Conservation (phyloP, 305 asterid species). For the Fraxinus floribunda region DNA sequence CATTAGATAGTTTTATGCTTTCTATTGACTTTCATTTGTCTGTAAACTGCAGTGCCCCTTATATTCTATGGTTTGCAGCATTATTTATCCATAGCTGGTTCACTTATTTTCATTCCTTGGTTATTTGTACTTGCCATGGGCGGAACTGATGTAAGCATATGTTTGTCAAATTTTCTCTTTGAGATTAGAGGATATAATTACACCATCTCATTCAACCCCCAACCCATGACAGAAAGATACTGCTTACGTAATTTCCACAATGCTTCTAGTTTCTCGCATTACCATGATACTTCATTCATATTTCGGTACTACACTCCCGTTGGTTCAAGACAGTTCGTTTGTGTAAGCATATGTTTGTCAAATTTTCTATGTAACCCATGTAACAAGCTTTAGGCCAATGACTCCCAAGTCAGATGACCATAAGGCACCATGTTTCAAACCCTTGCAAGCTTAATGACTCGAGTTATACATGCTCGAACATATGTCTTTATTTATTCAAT, state of each 20-base stretch:
- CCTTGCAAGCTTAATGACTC: too few species aligned
- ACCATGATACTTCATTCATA: slow-evolving; percentile 73
- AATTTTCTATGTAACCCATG: too few species aligned
- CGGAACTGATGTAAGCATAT: slow-evolving; percentile 85
- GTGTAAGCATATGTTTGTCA: too few species aligned
- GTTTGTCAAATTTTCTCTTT: slow-evolving; percentile 8
- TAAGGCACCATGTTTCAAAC: too few species aligned
- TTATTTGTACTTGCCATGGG: slow-evolving; percentile 91
- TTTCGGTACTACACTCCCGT: slow-evolving; percentile 92
- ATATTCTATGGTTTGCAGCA: slow-evolving; percentile 84
- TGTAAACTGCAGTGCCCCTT: slow-evolving; percentile 59
- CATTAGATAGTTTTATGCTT: neutral
- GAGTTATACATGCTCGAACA: too few species aligned
- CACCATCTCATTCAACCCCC: neutral
- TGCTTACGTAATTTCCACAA: slow-evolving; percentile 86
- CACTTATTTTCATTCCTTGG: slow-evolving; percentile 88
- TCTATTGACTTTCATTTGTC: slow-evolving; percentile 24
- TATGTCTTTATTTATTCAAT: too few species aligned
- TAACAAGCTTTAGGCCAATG: too few species aligned
- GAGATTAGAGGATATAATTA: neutral
- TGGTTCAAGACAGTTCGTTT: slow-evolving; percentile 98
- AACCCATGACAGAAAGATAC: slow-evolving; percentile 74
- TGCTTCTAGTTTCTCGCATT: slow-evolving; percentile 81
- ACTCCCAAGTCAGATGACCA: too few species aligned
- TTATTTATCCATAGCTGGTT: slow-evolving; percentile 91